Percentiles rank a stretch among this genome's conserved stretches.
Conservation (phyloP, 1,284 basidiomycete species). For the Apiotrichum montevideense region DNA sequence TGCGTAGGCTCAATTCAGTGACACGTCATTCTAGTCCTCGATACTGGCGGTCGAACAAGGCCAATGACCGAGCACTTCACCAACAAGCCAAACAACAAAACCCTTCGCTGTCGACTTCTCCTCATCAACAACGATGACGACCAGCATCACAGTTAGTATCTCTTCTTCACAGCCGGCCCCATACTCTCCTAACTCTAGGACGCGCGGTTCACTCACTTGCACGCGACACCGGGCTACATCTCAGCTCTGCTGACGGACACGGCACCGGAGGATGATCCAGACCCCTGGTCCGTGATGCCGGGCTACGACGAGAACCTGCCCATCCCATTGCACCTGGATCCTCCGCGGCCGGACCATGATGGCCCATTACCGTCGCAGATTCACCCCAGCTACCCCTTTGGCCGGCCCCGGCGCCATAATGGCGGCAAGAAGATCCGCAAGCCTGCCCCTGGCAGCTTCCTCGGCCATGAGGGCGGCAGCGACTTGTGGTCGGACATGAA, state of each 20-base stretch:
- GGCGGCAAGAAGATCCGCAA: background rate
- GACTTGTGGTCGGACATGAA: slow-evolving; percentile 35
- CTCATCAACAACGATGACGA: slow-evolving; percentile 20
- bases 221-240: slow-evolving; percentile 32
- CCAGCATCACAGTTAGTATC: slow-evolving; percentile 25
- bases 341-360: slow-evolving; percentile 36
- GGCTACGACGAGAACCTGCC: slow-evolving; percentile 38
- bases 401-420: slow-evolving; percentile 18
- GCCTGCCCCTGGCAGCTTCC: slow-evolving; percentile 20
- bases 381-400: slow-evolving; percentile 41
- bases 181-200: slow-evolving; percentile 21
- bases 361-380: slow-evolving; percentile 37
- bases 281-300: slow-evolving; percentile 40
- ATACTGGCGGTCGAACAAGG: too few species aligned
- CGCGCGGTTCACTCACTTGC: slow-evolving; percentile 40
- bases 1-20: too few species aligned
- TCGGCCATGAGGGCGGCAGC: background rate
- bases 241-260: slow-evolving; percentile 35
- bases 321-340: slow-evolving; percentile 25
- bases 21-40: too few species aligned
- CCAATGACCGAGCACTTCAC: too few species aligned
- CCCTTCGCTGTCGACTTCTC: background rate
- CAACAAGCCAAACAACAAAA: background rate
- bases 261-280: slow-evolving; percentile 30
- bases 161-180: background rate